These are phyloP conservation scores for Coemansia sp. DNA, from an alignment of 192 early-diverging fungal genomes.

Conservation along the genomic window DNA sequence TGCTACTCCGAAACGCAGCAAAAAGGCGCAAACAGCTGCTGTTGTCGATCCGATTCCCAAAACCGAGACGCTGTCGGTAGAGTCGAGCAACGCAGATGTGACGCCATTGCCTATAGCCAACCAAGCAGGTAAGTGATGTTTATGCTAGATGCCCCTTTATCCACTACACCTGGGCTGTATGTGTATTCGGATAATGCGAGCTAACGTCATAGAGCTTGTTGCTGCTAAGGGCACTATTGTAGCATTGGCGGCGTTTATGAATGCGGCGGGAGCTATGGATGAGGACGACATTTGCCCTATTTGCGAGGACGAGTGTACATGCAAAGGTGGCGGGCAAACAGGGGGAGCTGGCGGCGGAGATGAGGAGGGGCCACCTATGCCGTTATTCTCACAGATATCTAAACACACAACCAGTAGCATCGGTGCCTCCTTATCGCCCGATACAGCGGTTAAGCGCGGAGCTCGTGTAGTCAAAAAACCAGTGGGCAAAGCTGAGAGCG, in stretches of 20 bases:
- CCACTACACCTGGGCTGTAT: neutral
- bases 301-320: conserved; percentile 55
- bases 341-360: neutral
- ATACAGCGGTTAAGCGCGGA: neutral
- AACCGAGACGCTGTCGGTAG: neutral
- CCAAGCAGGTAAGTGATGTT: conserved; percentile 27
- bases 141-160: neutral
- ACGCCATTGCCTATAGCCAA: conserved; percentile 6
- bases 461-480: neutral
- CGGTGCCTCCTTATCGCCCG: neutral
- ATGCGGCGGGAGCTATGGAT: conserved; percentile 36
- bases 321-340: conserved; percentile 4
- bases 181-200: neutral
- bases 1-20: conserved; percentile 1
- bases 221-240: neutral
- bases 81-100: neutral
- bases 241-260: conserved; percentile 23
- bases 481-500: neutral
- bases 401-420: conserved; percentile 9
- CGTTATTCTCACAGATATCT: conserved; percentile 39
- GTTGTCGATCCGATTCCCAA: conserved; percentile 5
- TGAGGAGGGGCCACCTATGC: conserved; percentile 19
- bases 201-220: neutral
- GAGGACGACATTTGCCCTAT: conserved; percentile 57
- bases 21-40: conserved; percentile 1